These are phyloP conservation scores for Nowakowskiella sp. DNA, from an alignment of 192 early-diverging fungal species.

Conservation along the genomic window DNA sequence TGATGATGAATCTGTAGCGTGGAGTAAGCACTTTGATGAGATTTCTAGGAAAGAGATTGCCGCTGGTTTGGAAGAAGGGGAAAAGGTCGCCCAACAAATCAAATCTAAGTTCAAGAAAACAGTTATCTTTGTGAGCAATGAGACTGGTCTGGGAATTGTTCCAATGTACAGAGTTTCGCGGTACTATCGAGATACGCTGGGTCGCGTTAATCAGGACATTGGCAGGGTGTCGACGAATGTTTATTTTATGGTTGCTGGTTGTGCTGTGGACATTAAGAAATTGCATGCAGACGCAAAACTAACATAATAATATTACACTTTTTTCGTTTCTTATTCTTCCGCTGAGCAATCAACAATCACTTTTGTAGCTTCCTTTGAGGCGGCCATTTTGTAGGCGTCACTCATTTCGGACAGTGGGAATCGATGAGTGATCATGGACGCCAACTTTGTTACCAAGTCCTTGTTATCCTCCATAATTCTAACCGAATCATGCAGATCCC, in stretches of 20 bases:
- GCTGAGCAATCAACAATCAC: too few relatives aligned
- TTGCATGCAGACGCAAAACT: conserved; percentile 18
- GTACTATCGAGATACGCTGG: conserved; percentile 17
- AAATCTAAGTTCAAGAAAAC: not conserved
- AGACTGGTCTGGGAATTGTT: conserved; percentile 18
- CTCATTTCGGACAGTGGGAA: too few relatives aligned
- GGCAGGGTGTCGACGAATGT: conserved; percentile 12
- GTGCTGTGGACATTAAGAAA: conserved; percentile 18
- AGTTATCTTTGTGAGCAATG: conserved; percentile 18
- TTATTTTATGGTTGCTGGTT: conserved; percentile 23
- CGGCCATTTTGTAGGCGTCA: too few relatives aligned
- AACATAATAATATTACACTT: too few relatives aligned
- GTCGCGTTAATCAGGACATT: conserved; percentile 25
- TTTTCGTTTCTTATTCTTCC: too few relatives aligned
- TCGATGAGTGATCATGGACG: too few relatives aligned
- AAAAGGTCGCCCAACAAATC: not conserved
- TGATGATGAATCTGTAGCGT: conserved; percentile 15
- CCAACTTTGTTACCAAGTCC: too few relatives aligned
- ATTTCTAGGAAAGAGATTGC: conserved; percentile 15
- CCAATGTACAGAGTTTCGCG: conserved; percentile 4
- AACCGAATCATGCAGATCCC: too few relatives aligned
- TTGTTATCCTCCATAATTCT: too few relatives aligned
- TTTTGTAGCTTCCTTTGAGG: too few relatives aligned
- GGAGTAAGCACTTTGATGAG: conserved; percentile 11
- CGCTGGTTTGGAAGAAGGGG: conserved; percentile 1